A percentile compares a stretch with the other conserved stretches of the same genome.
phyloP scores from a whole-genome alignment of 2,329 filamentous ascomycete genomes.

The Xylaria sp. region DNA sequence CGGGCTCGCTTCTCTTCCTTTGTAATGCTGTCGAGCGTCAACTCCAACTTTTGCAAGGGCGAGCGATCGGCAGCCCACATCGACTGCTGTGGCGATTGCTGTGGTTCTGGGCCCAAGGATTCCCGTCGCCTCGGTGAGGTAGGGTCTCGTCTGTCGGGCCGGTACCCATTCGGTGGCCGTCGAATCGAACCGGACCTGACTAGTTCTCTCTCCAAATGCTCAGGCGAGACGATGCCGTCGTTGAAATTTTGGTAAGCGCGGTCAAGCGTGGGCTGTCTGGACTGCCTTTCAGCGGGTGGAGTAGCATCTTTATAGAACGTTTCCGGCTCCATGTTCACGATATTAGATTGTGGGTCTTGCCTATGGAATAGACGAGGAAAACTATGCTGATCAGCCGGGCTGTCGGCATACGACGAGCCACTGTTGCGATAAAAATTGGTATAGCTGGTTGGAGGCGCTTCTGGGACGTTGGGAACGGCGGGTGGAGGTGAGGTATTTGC shows the following conservation, averaged over 20 bases:
- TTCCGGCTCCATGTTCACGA: slow-evolving; percentile 41
- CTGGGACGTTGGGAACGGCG: slow-evolving; percentile 65
- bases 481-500: slow-evolving; percentile 48
- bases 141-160: slow-evolving; percentile 32
- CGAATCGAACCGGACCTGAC: slow-evolving; percentile 34
- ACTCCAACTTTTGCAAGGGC: slow-evolving; percentile 90
- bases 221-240: slow-evolving; percentile 29
- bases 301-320: slow-evolving; percentile 42
- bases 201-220: slow-evolving; percentile 29
- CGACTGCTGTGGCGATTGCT: slow-evolving; percentile 57
- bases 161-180: slow-evolving; percentile 39
- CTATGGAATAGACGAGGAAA: slow-evolving; percentile 37
- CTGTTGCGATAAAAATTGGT: slow-evolving; percentile 54
- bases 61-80: slow-evolving; percentile 81
- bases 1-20: slow-evolving; percentile 93
- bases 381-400: slow-evolving; percentile 40
- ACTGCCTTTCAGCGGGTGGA: slow-evolving; percentile 32
- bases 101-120: slow-evolving; percentile 47
- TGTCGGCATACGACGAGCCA: slow-evolving; percentile 41
- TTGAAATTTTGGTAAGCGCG: slow-evolving; percentile 40
- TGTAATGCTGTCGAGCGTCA: slow-evolving; percentile 87
- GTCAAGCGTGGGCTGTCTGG: slow-evolving; percentile 39
- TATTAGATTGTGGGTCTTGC: slow-evolving; percentile 33
- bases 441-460: slow-evolving; percentile 63
- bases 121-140: slow-evolving; percentile 45